Evolutionary conservation across 805 yeast species (phyloP).

Genomic region (Yarrowia yakushimensis): DNA sequence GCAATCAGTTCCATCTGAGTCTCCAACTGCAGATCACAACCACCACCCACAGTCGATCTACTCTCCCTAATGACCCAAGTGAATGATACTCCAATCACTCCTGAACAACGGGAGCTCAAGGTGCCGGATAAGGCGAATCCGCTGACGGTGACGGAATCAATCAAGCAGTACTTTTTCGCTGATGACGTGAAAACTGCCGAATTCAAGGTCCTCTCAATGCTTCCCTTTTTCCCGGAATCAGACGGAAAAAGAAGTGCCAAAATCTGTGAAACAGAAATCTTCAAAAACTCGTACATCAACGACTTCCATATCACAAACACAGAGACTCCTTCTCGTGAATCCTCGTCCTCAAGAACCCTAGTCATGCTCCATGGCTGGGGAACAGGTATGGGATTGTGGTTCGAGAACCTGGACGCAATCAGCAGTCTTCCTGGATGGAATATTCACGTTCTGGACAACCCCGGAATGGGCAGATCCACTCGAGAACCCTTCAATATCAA

Average conservation of each 20-base stretch:
- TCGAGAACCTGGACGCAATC: conserved; percentile 54
- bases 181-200: conserved; percentile 35
- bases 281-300: not conserved
- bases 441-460: conserved; percentile 65
- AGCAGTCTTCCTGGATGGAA: conserved; percentile 51
- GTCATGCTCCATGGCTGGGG: conserved; percentile 78
- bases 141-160: conserved; percentile 32
- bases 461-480: conserved; percentile 69
- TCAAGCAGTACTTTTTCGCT: conserved; percentile 39
- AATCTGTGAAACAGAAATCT: conserved; percentile 1
- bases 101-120: not conserved
- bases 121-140: conserved; percentile 19
- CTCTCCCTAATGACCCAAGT: no score
- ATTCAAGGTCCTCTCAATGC: conserved; percentile 45
- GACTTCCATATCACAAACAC: conserved; percentile 6
- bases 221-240: conserved; percentile 41
- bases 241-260: not conserved
- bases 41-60: no score
- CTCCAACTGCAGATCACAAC: no score
- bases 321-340: not conserved
- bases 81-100: conserved; percentile 12
- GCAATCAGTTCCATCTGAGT: no score
- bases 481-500: conserved; percentile 42
- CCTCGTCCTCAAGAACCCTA: conserved; percentile 35
- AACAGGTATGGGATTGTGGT: conserved; percentile 69